Base-by-base conservation (phyloP, 768 basidiomycete genomes). In the Chalciporus piperatus region DNA sequence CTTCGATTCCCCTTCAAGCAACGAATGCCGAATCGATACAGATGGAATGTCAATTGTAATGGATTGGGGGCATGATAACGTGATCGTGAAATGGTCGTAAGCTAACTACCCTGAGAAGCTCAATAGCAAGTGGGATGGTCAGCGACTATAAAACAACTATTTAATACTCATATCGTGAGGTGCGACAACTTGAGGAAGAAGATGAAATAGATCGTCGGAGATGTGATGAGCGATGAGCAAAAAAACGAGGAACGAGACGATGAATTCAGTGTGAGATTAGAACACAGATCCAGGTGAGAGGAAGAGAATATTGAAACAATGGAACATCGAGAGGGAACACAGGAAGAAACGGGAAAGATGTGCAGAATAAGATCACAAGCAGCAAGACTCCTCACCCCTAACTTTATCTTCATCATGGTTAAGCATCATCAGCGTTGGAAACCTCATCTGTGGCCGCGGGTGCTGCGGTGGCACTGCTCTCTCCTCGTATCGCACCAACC, bases 401-500 rank as follows among this genome's bases (percentile, higher is more conserved):
- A 45, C 32, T 43, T 41, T 3, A 41, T 41, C 27, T 39, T 49
- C n/a, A 3, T 45, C 49, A 9, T 32, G 32, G 50, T 62, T 52
- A 66, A 30, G 50, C 48, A 27, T 59, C 59, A 12, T 43, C 28
- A 2, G 48, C 12, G 14, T 52, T 46, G 14, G 48, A 39, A 13
- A 30, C 47, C 22, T 51, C 19, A 16, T 60, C 65, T 35, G 53
- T 46, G 14, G 52, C 54, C 67, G 54, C 71, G 57, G 61, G 76
- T 75, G 64, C 72, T 74, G 66, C 75, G 7, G 25, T 10, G 3
- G 30, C 8, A 41, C 45, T 35, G 11, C 37, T 58, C 32, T 65
- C 60, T 14, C 48, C 65, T 35, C 65, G 79, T 46, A 3, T 61
- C 25, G 51, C 65, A 19, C 62, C 54, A n/a, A 65, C 64, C 7